Conservation (phyloP, 2,329 filamentous ascomycete genomes). For the Trichoderma polysporum region DNA sequence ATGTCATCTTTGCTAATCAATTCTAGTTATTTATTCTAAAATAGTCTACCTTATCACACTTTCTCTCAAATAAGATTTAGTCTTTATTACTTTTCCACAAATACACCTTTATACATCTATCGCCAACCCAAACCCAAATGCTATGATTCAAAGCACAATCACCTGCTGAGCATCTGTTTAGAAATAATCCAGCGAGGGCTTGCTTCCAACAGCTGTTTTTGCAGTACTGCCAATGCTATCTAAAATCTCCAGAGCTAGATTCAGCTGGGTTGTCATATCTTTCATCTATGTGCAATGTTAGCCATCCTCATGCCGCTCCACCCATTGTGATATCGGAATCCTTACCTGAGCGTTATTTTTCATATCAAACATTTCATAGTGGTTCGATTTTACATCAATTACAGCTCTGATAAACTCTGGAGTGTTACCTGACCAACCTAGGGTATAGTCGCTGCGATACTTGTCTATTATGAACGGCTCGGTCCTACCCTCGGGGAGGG, state of each 20-base stretch:
- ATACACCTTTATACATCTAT: neutral
- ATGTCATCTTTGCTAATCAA: neutral
- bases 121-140: neutral
- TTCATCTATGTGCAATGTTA: slow-evolving; percentile 16
- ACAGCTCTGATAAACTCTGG: slow-evolving; percentile 32
- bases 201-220: neutral
- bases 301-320: neutral
- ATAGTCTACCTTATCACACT: neutral
- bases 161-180: neutral
- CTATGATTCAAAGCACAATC: neutral
- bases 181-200: slow-evolving; percentile 15
- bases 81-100: neutral
- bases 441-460: slow-evolving; percentile 28
- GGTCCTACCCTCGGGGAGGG: slow-evolving; percentile 10
- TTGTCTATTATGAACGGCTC: slow-evolving; percentile 29
- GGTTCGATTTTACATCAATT: slow-evolving; percentile 30
- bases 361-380: slow-evolving; percentile 32
- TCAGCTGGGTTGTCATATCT: slow-evolving; percentile 21
- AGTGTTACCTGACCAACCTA: slow-evolving; percentile 32
- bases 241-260: slow-evolving; percentile 53
- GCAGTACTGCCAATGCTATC: slow-evolving; percentile 31
- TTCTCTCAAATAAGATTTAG: neutral
- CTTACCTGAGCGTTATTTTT: slow-evolving; percentile 13
- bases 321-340: no score
- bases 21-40: neutral